Conservation (phyloP, 768 basidiomycete species). For the Suillus americanus region DNA sequence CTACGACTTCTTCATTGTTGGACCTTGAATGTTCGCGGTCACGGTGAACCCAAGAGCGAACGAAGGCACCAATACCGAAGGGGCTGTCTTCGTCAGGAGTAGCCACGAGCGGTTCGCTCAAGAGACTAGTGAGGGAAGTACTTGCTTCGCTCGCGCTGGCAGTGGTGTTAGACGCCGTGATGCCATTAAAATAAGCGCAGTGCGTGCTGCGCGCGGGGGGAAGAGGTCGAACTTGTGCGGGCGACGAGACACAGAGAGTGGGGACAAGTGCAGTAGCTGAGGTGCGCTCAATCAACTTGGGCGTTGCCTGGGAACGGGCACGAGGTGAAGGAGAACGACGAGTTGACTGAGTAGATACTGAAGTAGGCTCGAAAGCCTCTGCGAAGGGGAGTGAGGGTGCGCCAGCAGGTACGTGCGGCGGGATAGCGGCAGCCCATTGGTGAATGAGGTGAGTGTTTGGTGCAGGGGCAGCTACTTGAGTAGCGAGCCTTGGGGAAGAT, state of each 20-base stretch:
- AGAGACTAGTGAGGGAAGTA: constrained; percentile 52
- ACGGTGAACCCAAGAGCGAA: constrained; percentile 27
- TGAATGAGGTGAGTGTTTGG: constrained; percentile 20
- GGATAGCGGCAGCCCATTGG: constrained; percentile 32
- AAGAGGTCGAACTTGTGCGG: constrained; percentile 28
- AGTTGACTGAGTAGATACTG: constrained; percentile 5
- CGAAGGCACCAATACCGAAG: constrained; percentile 46
- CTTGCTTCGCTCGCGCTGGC: constrained; percentile 38
- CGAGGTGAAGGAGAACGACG: constrained; percentile 13
- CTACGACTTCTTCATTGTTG: constrained; percentile 29
- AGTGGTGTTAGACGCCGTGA: constrained; percentile 32
- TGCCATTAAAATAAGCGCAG: constrained; percentile 32
- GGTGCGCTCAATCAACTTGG: constrained; percentile 36
- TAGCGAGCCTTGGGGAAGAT: not conserved
- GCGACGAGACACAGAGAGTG: constrained; percentile 50
- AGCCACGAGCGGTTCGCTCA: constrained; percentile 40
- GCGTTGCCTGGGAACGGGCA: constrained; percentile 25
- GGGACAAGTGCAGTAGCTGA: constrained; percentile 36
- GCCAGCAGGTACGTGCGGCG: constrained; percentile 31
- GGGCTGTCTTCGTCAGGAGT: constrained; percentile 41
- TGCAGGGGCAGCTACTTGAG: constrained; percentile 1
- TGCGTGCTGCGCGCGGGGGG: constrained; percentile 33
- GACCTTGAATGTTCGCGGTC: constrained; percentile 24
- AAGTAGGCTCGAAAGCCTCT: constrained; percentile 11
- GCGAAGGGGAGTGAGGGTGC: constrained; percentile 29